A percentile compares a stretch with the other conserved stretches of the same genome.
Conservation (phyloP, 2,329 filamentous ascomycete species). For the Xylariaceae sp. region DNA sequence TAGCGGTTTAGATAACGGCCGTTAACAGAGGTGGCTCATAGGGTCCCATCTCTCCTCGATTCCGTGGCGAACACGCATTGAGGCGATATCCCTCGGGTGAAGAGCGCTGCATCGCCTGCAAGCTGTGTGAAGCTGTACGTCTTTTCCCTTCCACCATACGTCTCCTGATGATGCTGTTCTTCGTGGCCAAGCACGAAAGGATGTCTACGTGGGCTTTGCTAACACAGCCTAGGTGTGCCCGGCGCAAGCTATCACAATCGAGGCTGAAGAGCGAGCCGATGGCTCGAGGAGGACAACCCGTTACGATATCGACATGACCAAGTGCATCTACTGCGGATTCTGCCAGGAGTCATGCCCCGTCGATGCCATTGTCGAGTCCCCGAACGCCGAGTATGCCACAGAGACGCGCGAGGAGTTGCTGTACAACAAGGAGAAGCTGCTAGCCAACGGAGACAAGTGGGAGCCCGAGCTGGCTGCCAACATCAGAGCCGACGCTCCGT, state of each 20-base stretch:
- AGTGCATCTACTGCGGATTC: constrained; percentile 99
- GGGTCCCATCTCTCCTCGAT: constrained; percentile 94
- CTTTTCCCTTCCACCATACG: not conserved
- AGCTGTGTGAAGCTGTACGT: constrained; percentile 85
- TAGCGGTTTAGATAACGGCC: too few relatives aligned
- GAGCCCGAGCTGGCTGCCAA: constrained; percentile 92
- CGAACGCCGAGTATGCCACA: constrained; percentile 58
- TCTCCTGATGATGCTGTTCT: not conserved
- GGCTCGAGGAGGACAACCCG: constrained; percentile 91
- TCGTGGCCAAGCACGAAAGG: not conserved
- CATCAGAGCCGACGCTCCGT: constrained; percentile 89
- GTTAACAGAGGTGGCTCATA: constrained; percentile 29
- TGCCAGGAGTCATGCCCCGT: constrained; percentile 99
- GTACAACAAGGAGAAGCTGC: constrained; percentile 95
- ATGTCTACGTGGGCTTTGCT: not conserved
- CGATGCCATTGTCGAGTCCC: constrained; percentile 72
- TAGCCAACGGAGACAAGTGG: constrained; percentile 92
- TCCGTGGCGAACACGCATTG: constrained; percentile 96
- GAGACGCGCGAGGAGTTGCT: constrained; percentile 83
- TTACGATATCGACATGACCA: constrained; percentile 99
- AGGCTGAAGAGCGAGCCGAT: constrained; percentile 96
- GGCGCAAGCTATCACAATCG: constrained; percentile 96
- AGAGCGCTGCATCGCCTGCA: constrained; percentile 99
- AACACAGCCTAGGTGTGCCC: constrained; percentile 69
- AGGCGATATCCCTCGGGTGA: constrained; percentile 95